Evolutionary conservation across 257 asterid genomes (phyloP).

Genomic region (Rauvolfia tetraphylla): DNA sequence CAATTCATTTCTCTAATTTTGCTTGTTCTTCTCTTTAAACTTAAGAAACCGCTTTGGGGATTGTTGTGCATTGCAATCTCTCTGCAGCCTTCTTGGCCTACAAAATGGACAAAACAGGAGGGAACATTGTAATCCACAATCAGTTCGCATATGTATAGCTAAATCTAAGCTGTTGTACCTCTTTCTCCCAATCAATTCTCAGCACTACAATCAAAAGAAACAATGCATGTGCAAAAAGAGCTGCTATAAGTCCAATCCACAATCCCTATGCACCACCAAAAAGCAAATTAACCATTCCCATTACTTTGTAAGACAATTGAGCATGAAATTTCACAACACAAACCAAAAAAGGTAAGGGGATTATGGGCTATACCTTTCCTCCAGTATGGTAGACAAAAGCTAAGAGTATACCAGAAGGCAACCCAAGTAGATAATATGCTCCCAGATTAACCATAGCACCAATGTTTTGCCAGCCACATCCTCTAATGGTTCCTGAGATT

Average conservation of each 20-base stretch:
- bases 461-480: slow-evolving; percentile 79
- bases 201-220: slow-evolving; percentile 43
- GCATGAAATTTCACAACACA: neutral
- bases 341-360: neutral
- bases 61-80: slow-evolving; percentile 36
- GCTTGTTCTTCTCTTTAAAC: too few species aligned
- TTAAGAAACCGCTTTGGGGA: slow-evolving; percentile 18
- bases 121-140: neutral
- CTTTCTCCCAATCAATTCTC: slow-evolving; percentile 57
- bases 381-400: slow-evolving; percentile 56
- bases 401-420: slow-evolving; percentile 47
- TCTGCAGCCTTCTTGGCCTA: slow-evolving; percentile 56
- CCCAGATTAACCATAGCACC: slow-evolving; percentile 63
- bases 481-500: slow-evolving; percentile 48
- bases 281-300: neutral
- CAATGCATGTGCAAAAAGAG: slow-evolving; percentile 51
- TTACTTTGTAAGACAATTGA: neutral
- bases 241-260: slow-evolving; percentile 59
- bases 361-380: slow-evolving; percentile 47
- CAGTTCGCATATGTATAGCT: too few species aligned
- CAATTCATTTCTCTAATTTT: too few species aligned
- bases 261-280: slow-evolving; percentile 37
- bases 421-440: slow-evolving; percentile 56
- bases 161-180: slow-evolving; percentile 29
- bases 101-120: neutral